phyloP scores from a whole-genome alignment of 768 basidiomycete genomes.

The Xerocomellus intermedius region DNA sequence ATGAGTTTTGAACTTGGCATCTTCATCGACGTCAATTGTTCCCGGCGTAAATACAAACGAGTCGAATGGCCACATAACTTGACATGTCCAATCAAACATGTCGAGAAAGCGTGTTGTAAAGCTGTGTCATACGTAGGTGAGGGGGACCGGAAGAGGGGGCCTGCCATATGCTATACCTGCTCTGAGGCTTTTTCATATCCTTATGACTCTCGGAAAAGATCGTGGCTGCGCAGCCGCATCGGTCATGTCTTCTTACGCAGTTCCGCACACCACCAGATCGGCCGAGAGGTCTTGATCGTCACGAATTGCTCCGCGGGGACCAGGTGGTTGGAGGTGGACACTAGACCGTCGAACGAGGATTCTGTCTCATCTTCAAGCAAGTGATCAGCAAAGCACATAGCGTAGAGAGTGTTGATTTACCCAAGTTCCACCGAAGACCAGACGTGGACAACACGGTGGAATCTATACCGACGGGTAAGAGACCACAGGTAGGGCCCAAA shows the following conservation, averaged over 20 bases:
- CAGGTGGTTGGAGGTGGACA: conserved; percentile 95
- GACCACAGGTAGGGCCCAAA: conserved; percentile 87
- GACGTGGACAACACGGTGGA: conserved; percentile 74
- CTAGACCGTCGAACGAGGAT: conserved; percentile 79
- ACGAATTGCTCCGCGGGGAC: conserved; percentile 63
- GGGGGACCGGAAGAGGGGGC: too few relatives aligned
- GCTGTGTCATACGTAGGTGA: too few relatives aligned
- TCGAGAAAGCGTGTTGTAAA: too few relatives aligned
- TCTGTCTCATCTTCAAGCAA: conserved; percentile 46
- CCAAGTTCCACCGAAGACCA: conserved; percentile 88
- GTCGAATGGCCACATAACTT: too few relatives aligned
- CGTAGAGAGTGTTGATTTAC: conserved; percentile 40
- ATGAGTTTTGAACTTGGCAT: too few relatives aligned
- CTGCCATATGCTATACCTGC: too few relatives aligned
- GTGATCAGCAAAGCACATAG: conserved; percentile 1
- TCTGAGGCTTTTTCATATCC: not conserved
- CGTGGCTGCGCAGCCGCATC: not conserved
- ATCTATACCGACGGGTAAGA: conserved; percentile 88
- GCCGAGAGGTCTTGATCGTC: conserved; percentile 71
- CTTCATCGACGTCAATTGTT: too few relatives aligned
- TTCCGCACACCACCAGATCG: conserved; percentile 91
- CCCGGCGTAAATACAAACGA: too few relatives aligned
- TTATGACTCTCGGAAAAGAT: not conserved
- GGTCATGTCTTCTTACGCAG: conserved; percentile 32
- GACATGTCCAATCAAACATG: too few relatives aligned